These are phyloP conservation scores for Oropetium thomaeum DNA, from an alignment of 176 grass and related monocot genomes.

Conservation along the genomic window DNA sequence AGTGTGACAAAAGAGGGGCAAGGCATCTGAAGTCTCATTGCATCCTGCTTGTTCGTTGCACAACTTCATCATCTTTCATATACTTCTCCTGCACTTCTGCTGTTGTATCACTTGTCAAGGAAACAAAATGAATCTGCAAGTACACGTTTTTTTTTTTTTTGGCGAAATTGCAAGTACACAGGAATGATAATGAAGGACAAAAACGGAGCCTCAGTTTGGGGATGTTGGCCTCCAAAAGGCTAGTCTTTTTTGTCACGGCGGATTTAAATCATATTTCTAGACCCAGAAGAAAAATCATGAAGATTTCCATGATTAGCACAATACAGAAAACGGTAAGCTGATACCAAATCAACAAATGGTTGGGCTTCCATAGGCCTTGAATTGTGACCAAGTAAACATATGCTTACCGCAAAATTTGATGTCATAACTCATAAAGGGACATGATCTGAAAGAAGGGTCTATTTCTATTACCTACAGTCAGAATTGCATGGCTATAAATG, in stretches of 20 bases:
- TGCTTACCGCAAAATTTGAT: slow-evolving; percentile 9
- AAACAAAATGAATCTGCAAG: slow-evolving; percentile 11
- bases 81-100: slow-evolving; percentile 94
- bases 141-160: no score
- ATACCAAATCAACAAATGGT: neutral
- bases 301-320: neutral
- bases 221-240: neutral
- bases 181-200: neutral
- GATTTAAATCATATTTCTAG: neutral
- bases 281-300: neutral
- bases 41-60: slow-evolving; percentile 34
- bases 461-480: neutral
- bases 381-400: neutral
- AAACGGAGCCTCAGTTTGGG: neutral
- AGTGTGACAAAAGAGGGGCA: neutral
- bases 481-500: neutral
- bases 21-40: neutral
- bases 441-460: neutral
- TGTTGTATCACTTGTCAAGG: slow-evolving; percentile 74
- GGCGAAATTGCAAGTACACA: no score
- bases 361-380: neutral
- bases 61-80: slow-evolving; percentile 69
- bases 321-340: neutral
- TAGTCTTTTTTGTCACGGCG: neutral
- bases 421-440: neutral